These are phyloP conservation scores for Leersia perrieri DNA, from an alignment of 176 grass and related monocot genomes.

Conservation along the genomic window DNA sequence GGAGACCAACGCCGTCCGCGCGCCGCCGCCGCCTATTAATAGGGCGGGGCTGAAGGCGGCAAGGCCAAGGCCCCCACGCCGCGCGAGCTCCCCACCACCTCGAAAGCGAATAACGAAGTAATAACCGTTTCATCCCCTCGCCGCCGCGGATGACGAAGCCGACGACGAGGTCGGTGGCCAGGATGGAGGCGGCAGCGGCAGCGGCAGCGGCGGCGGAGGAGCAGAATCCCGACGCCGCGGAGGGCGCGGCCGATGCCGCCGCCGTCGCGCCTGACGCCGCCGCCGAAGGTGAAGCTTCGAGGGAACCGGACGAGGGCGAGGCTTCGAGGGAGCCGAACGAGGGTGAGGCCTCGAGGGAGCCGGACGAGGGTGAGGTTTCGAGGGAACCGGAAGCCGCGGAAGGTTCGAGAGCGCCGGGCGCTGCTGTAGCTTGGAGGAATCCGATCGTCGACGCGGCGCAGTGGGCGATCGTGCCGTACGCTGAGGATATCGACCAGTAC, in stretches of 20 bases:
- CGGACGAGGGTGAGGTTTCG: too few relatives aligned
- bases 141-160: not conserved
- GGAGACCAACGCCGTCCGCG: conserved; percentile 16
- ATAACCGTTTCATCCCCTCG: not conserved
- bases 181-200: conserved; percentile 19
- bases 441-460: not conserved
- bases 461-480: conserved; percentile 19
- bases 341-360: too few relatives aligned
- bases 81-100: conserved; percentile 14
- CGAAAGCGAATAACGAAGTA: not conserved
- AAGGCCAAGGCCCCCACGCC: conserved; percentile 20
- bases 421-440: not conserved
- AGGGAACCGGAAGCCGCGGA: too few relatives aligned
- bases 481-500: conserved; percentile 37
- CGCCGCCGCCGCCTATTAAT: not conserved
- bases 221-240: not conserved
- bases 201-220: not conserved
- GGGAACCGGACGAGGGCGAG: not conserved
- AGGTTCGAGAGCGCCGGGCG: too few relatives aligned
- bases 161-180: conserved; percentile 38
- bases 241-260: not conserved
- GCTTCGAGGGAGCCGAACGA: not conserved
- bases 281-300: not conserved
- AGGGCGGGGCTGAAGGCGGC: not conserved
- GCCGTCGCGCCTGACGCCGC: not conserved